Base-by-base conservation (phyloP, 2,329 filamentous ascomycete species). In the Penicillium sp. region DNA sequence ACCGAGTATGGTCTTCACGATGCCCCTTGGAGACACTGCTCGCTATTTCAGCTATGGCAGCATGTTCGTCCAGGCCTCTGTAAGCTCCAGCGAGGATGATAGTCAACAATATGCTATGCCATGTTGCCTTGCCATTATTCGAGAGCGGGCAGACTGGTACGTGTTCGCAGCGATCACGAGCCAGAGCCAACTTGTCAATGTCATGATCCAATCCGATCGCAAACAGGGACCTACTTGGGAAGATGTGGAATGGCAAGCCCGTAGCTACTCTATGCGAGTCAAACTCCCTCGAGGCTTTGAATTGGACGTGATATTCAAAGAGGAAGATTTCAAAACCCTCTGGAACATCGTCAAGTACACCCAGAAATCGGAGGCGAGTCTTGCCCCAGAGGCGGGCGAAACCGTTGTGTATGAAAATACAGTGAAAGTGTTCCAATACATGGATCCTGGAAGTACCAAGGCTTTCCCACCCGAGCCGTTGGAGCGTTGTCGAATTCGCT, bases 331-430 rank as follows among this genome's bases (percentile, higher is more conserved):
- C 76, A 85, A 87, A 59, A 86, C 84, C 60, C 75, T 96, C 11
- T 93, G 88, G 85, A 89, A 86, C 65, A 91, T 96, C 73, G 91
- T 92, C 63, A 91, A 96, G 58, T 93, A 96, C 70, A 90, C 89
- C 26, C 84, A 83, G 62, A 91, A 90, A 66, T 85, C 93, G 2
- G 88, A 92, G 68, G 81, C 82, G 26, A 90, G 86, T 51, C 79
- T 96, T 43, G 85, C 86, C 35, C 85, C 87, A 7, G 83, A 86
- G 41, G 80, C 81, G 29, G 89, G 90, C 52, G 93, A 97, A 74
- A 80, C 79, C 2, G 74, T 89, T 55, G 80, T 89, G 2, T 91
- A 90, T 70, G 85, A 88, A 65, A 82, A 85, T 8, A 86, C 84
- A 1, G 77, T 96, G 9, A 85, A 85, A 45, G 84, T 87, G 26